Evolutionary conservation across 2,329 filamentous ascomycete genomes (phyloP).

Genomic region (Cordyceps militaris): DNA sequence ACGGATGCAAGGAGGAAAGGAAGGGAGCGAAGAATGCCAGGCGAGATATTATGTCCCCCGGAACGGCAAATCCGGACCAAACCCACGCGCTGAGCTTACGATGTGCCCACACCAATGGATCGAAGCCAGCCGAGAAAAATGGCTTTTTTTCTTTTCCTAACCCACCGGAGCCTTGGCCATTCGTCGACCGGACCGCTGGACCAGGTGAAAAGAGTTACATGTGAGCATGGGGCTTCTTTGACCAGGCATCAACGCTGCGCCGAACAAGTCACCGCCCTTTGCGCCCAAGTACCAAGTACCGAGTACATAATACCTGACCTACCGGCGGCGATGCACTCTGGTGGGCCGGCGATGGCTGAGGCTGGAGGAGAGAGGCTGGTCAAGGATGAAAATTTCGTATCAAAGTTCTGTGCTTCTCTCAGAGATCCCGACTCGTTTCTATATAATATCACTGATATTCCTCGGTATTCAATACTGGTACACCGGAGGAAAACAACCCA

Average conservation of each 20-base stretch:
- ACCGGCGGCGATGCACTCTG: background rate
- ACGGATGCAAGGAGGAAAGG: background rate
- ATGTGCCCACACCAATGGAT: constrained; percentile 6
- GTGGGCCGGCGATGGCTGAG: background rate
- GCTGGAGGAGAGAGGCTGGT: background rate
- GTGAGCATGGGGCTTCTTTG: background rate
- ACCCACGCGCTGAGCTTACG: constrained; percentile 5
- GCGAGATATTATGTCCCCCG: background rate
- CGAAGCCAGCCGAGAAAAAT: background rate
- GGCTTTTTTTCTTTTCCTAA: background rate
- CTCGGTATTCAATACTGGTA: too few species aligned
- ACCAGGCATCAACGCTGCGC: constrained; percentile 3
- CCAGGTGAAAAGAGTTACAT: background rate
- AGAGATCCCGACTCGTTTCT: too few species aligned
- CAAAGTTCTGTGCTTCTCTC: too few species aligned
- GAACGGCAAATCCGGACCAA: constrained; percentile 5
- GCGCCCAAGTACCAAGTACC: constrained; percentile 4
- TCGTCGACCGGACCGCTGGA: background rate
- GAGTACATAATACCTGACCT: too few species aligned
- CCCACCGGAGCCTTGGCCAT: background rate
- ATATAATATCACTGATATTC: too few species aligned
- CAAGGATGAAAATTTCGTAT: too few species aligned
- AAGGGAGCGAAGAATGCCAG: constrained; percentile 10
- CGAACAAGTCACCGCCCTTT: constrained; percentile 10
- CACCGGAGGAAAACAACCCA: too few species aligned